Evolutionary conservation across 2,329 filamentous ascomycete genomes (phyloP).

Genomic region (Zymoseptoria ardabiliae): DNA sequence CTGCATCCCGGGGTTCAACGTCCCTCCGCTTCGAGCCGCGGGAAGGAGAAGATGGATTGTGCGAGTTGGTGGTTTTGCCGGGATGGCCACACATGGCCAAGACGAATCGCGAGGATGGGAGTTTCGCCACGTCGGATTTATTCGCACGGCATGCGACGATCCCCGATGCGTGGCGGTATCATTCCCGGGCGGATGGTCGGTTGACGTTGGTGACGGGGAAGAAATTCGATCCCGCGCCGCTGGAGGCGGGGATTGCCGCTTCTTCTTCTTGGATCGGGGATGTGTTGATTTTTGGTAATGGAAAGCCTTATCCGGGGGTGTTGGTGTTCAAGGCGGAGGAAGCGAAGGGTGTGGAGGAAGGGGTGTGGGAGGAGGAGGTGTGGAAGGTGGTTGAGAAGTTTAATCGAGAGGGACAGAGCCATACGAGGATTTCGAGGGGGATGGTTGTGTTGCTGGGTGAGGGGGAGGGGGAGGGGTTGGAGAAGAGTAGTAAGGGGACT

Average conservation of each 20-base stretch:
- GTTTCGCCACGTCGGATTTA: conserved; percentile 57
- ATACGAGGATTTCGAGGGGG: conserved; percentile 43
- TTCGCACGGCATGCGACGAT: conserved; percentile 50
- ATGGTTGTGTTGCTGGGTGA: conserved; percentile 48
- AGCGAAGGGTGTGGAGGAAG: conserved; percentile 24
- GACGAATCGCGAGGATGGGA: conserved; percentile 51
- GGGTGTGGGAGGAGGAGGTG: conserved; percentile 36
- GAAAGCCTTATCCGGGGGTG: conserved; percentile 48
- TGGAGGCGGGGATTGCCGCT: conserved; percentile 50
- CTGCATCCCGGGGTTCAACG: conserved; percentile 25
- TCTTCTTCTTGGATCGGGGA: conserved; percentile 43
- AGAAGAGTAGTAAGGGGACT: conserved; percentile 59
- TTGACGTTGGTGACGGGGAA: conserved; percentile 59
- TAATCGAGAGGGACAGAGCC: conserved; percentile 44
- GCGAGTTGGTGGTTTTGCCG: conserved; percentile 49
- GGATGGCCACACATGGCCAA: conserved; percentile 56
- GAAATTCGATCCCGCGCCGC: conserved; percentile 58
- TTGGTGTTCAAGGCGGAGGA: conserved; percentile 44
- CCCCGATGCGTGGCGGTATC: conserved; percentile 53
- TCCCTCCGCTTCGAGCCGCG: conserved; percentile 42
- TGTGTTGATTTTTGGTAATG: conserved; percentile 56
- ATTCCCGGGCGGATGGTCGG: conserved; percentile 54
- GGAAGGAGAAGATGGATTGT: conserved; percentile 33
- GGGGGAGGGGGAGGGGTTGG: conserved; percentile 32
- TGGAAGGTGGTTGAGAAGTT: conserved; percentile 41